These are phyloP conservation scores for Globisporangium orthogonon DNA, from an alignment of 352 stramenopile species.

Conservation along the genomic window DNA sequence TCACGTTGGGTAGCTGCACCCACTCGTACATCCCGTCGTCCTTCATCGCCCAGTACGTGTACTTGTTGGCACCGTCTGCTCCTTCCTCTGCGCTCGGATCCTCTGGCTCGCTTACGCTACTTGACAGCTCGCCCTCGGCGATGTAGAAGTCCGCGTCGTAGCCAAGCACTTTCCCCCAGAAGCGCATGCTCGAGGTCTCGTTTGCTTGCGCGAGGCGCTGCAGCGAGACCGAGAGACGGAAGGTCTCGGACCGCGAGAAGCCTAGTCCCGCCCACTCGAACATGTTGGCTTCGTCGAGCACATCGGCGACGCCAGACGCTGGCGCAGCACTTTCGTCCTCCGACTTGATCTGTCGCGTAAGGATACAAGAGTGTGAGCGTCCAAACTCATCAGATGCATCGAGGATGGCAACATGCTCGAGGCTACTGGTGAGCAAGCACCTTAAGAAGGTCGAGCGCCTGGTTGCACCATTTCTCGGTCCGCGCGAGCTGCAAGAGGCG, in stretches of 20 bases:
- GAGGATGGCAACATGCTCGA: neutral
- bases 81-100: constrained; percentile 70
- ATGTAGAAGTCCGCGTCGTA: constrained; percentile 77
- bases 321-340: constrained; percentile 37
- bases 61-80: constrained; percentile 72
- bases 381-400: too few relatives aligned
- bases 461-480: constrained; percentile 60
- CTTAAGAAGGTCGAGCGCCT: constrained; percentile 54
- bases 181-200: constrained; percentile 63
- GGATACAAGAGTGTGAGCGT: neutral
- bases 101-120: constrained; percentile 37
- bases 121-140: constrained; percentile 61
- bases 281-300: constrained; percentile 80
- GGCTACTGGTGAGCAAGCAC: constrained; percentile 9
- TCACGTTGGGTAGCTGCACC: constrained; percentile 75
- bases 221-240: constrained; percentile 58
- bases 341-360: constrained; percentile 25
- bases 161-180: constrained; percentile 87
- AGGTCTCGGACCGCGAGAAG: constrained; percentile 69
- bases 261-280: constrained; percentile 75
- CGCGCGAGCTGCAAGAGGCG: constrained; percentile 31
- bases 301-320: constrained; percentile 40
- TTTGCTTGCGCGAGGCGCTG: constrained; percentile 51
- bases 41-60: constrained; percentile 88
- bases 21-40: constrained; percentile 77